Percentiles rank a stretch among this genome's conserved stretches.
Conservation (phyloP, 1,139 yeast genomes). For the Yamadazyma taylorii region DNA sequence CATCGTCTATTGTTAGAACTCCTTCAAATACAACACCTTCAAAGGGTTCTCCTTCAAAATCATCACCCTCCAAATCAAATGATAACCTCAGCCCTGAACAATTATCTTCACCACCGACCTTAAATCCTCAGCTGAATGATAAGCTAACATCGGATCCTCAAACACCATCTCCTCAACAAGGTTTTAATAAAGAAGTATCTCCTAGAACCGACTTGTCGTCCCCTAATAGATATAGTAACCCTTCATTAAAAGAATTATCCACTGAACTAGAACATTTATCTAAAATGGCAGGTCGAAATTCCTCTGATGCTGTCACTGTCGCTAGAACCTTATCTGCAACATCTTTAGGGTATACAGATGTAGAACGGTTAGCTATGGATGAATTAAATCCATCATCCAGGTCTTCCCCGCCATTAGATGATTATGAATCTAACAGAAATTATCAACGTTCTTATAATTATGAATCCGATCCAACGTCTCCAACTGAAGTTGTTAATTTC, state of each 20-base stretch:
- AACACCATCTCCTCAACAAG: conserved; percentile 13
- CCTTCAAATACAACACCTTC: conserved; percentile 6
- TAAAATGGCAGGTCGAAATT: conserved; percentile 69
- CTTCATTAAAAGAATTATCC: conserved; percentile 67
- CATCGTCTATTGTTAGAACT: conserved; percentile 6
- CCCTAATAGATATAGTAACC: conserved; percentile 36
- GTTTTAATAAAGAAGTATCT: conserved; percentile 13
- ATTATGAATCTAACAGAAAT: conserved; percentile 17
- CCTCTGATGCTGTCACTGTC: conserved; percentile 70
- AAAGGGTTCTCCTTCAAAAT: conserved; percentile 11
- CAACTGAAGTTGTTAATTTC: conserved; percentile 6
- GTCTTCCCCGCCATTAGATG: conserved; percentile 10
- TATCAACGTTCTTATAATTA: conserved; percentile 14
- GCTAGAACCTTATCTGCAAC: conserved; percentile 69
- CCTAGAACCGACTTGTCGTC: conserved; percentile 5
- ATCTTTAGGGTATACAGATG: conserved; percentile 56
- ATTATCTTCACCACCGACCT: no score
- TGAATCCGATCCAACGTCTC: conserved; percentile 11
- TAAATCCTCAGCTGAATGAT: not conserved
- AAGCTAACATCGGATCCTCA: not conserved
- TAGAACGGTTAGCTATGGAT: conserved; percentile 48
- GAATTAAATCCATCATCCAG: conserved; percentile 28
- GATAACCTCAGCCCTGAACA: not conserved
- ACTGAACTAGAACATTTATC: conserved; percentile 65
- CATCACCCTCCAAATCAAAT: conserved; percentile 5